phyloP scores from a whole-genome alignment of 2,329 filamentous ascomycete genomes.

The Talaromyces sp. region DNA sequence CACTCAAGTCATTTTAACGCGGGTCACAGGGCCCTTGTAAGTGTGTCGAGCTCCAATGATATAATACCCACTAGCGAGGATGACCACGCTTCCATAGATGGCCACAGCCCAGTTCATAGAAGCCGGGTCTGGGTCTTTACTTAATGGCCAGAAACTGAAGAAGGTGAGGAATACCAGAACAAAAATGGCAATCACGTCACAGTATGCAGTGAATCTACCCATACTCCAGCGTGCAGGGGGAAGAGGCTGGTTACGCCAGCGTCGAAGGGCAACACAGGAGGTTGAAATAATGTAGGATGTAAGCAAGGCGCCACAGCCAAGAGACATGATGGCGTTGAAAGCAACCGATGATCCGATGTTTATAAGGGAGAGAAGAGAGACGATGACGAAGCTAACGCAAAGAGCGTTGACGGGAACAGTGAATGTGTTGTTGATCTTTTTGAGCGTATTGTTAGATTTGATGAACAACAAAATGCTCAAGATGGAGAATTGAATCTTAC shows the following conservation, averaged over 20 bases:
- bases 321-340: constrained; percentile 45
- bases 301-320: constrained; percentile 37
- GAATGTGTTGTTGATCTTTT: constrained; percentile 11
- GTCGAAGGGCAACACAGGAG: constrained; percentile 37
- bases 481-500: constrained; percentile 11
- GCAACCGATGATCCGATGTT: constrained; percentile 39
- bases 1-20: constrained; percentile 6
- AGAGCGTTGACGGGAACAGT: constrained; percentile 21
- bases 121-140: background rate
- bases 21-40: constrained; percentile 34
- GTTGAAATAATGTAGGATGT: constrained; percentile 38
- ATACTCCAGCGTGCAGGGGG: constrained; percentile 38
- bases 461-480: no score
- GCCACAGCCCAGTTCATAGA: constrained; percentile 26
- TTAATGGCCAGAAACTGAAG: constrained; percentile 26
- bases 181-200: constrained; percentile 35
- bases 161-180: constrained; percentile 37
- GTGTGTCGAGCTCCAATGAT: constrained; percentile 35
- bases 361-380: constrained; percentile 35
- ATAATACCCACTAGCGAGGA: constrained; percentile 43
- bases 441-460: no score
- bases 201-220: constrained; percentile 32
- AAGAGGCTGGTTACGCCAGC: constrained; percentile 34
- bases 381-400: constrained; percentile 16
- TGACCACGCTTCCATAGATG: constrained; percentile 41